These are phyloP conservation scores for Pyrenophora seminiperda DNA, from an alignment of 2,329 filamentous ascomycete species.

Conservation along the genomic window DNA sequence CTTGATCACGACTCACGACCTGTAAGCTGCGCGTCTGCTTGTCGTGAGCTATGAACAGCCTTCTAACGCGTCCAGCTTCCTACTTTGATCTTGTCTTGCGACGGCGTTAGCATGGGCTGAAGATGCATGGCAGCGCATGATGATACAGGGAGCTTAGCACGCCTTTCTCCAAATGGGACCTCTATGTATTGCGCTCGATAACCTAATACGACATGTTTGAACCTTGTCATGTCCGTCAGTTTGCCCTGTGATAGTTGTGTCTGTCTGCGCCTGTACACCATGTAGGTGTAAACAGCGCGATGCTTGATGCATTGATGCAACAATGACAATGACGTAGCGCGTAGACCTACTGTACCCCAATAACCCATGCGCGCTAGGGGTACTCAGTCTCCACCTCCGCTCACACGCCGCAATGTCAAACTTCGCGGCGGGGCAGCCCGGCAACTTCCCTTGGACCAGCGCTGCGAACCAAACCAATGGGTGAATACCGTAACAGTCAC, in stretches of 20 bases:
- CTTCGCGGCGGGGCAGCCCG: slow-evolving; percentile 22
- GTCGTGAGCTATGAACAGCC: too few relatives aligned
- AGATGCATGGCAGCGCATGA: slow-evolving; percentile 2
- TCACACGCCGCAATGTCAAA: slow-evolving; percentile 17
- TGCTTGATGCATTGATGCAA: background rate
- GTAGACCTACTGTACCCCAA: background rate
- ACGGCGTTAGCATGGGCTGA: slow-evolving; percentile 20
- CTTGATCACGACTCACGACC: slow-evolving; percentile 34
- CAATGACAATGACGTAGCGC: background rate
- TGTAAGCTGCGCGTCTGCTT: slow-evolving; percentile 15
- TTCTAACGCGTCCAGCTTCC: background rate
- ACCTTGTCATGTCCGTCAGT: too few relatives aligned
- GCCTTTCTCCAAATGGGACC: background rate
- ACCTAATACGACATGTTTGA: slow-evolving; percentile 15
- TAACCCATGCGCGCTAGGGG: background rate
- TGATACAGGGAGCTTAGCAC: background rate
- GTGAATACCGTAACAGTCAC: slow-evolving; percentile 29
- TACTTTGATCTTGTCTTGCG: slow-evolving; percentile 10
- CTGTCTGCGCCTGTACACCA: background rate
- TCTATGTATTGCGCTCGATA: slow-evolving; percentile 8
- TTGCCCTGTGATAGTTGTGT: background rate
- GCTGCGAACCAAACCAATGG: slow-evolving; percentile 22
- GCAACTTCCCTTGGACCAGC: background rate
- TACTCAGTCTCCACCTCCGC: slow-evolving; percentile 3
- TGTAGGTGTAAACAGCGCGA: background rate